Base-by-base conservation (phyloP, 768 basidiomycete species). In the Termitomyces sp. region DNA sequence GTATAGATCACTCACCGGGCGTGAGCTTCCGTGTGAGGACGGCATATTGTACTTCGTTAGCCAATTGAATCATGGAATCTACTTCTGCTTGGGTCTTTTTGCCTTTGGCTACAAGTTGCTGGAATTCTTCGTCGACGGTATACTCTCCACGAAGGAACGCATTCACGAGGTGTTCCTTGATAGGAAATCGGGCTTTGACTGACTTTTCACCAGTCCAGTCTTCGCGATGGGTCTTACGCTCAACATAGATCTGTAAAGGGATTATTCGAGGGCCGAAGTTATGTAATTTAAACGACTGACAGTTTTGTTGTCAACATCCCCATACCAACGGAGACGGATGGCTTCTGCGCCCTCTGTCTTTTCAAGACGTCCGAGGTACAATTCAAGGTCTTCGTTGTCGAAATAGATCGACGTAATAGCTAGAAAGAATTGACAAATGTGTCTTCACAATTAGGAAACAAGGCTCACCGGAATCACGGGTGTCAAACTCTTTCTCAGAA, bases 151-250 rank as follows among this genome's bases (percentile, higher is more conserved):
- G 78, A 43, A 97, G 74, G 78, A 94, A 99, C 16, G 89, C 87
- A 68, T 98, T 96, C 65, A 98, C 88, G 49, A 91, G 84, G 61
- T 93, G 86, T 70, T 98, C 96, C 70, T 96, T 95, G 71, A 99
- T 87, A 3, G 92, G 86, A 76, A 98, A 98, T 12, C 95, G 90
- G 14, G 95, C 91, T 74, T 98, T 99, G 69, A 98, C 95, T 10
- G 93, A 95, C 73, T 98, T 98, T 73, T 99, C 96, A 36, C 97
- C 97, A 0, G 96, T 98, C 97, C 97, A 99, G 69, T 99, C 97
- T 73, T 99, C 97, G 56, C 95, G 85, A 70, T 99, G 91, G 0
- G 91, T 93, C 73, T 93, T 93, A 44, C 91, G 88, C 73, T 93
- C 91, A 20, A 93, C 87, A 64, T 91, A 93, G 41, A 93, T 91